These are phyloP conservation scores for Solanum pimpinellifolium DNA, from an alignment of 257 asterid genomes.

Conservation along the genomic window DNA sequence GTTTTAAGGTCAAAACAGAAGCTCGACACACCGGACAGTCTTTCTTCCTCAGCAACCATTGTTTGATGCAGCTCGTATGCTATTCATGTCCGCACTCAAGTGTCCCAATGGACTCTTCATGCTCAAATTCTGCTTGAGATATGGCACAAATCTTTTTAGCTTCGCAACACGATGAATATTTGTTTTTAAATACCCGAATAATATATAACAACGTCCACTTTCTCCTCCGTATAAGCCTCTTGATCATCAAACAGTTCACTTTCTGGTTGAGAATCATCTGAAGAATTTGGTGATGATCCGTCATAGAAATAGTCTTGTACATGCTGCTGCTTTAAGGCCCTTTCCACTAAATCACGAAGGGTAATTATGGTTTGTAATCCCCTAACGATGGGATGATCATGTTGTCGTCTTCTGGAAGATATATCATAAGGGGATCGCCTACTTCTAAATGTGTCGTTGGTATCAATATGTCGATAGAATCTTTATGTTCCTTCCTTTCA, in stretches of 20 bases:
- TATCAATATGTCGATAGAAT: conserved; percentile 27
- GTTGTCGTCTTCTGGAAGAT: too few relatives aligned
- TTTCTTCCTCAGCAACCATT: not conserved
- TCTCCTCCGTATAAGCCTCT: not conserved
- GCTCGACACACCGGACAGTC: conserved; percentile 2
- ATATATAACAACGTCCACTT: not conserved
- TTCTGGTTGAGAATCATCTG: not conserved
- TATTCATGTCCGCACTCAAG: not conserved
- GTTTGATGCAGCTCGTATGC: not conserved
- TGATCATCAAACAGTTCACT: not conserved
- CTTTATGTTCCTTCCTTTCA: conserved; percentile 46
- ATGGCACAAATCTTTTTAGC: not conserved
- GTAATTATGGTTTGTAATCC: too few relatives aligned
- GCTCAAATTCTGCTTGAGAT: not conserved
- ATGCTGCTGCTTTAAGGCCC: not conserved
- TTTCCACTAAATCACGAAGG: too few relatives aligned
- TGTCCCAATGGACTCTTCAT: not conserved
- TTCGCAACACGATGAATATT: not conserved
- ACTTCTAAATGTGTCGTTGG: too few relatives aligned
- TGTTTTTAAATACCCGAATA: not conserved
- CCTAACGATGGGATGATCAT: too few relatives aligned
- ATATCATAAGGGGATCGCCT: too few relatives aligned
- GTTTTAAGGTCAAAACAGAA: not conserved
- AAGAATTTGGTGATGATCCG: not conserved
- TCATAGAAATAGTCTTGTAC: not conserved